Base-by-base conservation (phyloP, 371 early-diverging fungal species). In the Mortierella sp. region DNA sequence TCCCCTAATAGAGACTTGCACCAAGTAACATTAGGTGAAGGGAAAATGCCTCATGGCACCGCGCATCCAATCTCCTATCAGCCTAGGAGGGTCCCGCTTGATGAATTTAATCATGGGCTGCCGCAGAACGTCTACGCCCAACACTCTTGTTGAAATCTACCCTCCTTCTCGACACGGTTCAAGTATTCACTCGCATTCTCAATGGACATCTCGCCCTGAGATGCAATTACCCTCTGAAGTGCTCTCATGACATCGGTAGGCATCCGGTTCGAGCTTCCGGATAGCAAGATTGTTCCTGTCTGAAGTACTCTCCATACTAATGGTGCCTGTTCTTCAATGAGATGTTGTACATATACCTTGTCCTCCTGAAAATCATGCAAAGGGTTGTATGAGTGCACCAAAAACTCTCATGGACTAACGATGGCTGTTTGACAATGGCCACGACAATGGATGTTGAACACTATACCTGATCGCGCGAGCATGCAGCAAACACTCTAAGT, bases 101-200 rank as follows among this genome's bases (percentile, higher is more conserved):
- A n/a, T n/a, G n/a, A n/a, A n/a, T n/a, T n/a, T n/a, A n/a, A n/a
- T 34, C 7, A 34, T 34, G 34, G 34, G 4, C 7, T 34, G 10
- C 34, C 10, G 10, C 34, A 34, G 7, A 34, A 34, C 34, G 34
- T 37, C 37, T 65, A 71, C 14, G 66, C 46, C 95, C 95, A 96
- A 60, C 94, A 93, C 59, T 97, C 97, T 63, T 94, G 91, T 80
- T 95, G 94, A 70, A 90, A 95, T 61, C 93, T 81, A 13, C 91
- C 83, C 5, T 82, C 74, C 60, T 87, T 90, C 60, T 83, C 86
- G 85, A 95, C 82, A 7, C 54, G 48, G 14, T 40, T 77, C 50
- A 95, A 76, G 54, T 89, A 92, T 10, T 40, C 71, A 14, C 80
- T 79, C 5, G 95, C 94, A 40, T 89, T 85, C 21, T 83, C 86